Conservation (phyloP, 2,329 filamentous ascomycete genomes). For the Penicillium polonicum region DNA sequence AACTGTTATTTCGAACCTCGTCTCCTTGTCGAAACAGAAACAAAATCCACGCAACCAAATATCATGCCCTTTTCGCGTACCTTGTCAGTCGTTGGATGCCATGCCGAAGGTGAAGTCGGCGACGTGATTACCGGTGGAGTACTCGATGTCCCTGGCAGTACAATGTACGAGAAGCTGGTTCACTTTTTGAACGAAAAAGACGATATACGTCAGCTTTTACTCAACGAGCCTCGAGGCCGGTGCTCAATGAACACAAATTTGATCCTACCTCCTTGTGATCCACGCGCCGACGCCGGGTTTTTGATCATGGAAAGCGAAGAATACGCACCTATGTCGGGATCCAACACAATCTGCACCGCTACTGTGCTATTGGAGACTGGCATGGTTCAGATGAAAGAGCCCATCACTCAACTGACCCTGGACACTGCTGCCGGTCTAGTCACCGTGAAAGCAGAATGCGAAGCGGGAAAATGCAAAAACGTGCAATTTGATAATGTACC, state of each 20-base stretch:
- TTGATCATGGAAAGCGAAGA: slow-evolving; percentile 50
- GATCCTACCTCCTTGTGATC: slow-evolving; percentile 46
- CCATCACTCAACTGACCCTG: slow-evolving; percentile 41
- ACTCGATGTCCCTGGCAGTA: slow-evolving; percentile 43
- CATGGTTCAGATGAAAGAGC: slow-evolving; percentile 49
- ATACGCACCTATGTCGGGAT: slow-evolving; percentile 49
- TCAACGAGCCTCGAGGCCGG: slow-evolving; percentile 51
- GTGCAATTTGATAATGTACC: slow-evolving; percentile 50
- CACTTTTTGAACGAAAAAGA: slow-evolving; percentile 46
- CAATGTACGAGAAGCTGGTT: slow-evolving; percentile 51
- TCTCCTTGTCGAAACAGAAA: neutral
- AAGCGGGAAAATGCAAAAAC: slow-evolving; percentile 45
- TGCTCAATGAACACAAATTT: slow-evolving; percentile 44
- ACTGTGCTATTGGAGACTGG: slow-evolving; percentile 51
- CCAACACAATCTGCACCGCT: slow-evolving; percentile 46
- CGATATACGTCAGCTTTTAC: slow-evolving; percentile 42
- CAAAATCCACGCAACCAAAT: neutral
- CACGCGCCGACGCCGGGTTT: slow-evolving; percentile 47
- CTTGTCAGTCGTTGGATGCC: slow-evolving; percentile 26
- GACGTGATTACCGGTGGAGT: slow-evolving; percentile 53
- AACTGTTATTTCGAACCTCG: neutral
- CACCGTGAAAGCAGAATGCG: slow-evolving; percentile 43
- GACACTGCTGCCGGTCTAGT: slow-evolving; percentile 50
- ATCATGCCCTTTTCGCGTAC: slow-evolving; percentile 24
- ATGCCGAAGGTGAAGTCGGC: slow-evolving; percentile 42